phyloP scores from a whole-genome alignment of 2,329 filamentous ascomycete genomes.

The Penicillium sp. region DNA sequence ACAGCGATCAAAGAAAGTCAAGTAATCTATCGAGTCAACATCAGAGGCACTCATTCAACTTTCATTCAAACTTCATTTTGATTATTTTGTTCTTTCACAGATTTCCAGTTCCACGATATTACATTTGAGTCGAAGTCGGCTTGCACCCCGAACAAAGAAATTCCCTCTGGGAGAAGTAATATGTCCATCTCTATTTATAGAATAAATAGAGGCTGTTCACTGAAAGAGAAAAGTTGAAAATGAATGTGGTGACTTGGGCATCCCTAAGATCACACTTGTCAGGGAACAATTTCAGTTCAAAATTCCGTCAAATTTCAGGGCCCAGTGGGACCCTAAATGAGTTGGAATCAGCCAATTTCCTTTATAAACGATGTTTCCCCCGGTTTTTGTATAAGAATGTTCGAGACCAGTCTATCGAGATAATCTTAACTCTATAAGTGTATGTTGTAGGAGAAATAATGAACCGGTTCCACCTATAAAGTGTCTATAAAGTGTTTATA shows the following conservation, averaged over 20 bases:
- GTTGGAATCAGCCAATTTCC: background rate
- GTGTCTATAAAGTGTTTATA: background rate
- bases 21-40: background rate
- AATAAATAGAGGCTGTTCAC: too few relatives aligned
- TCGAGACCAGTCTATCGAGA: background rate
- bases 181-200: background rate
- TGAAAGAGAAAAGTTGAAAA: background rate
- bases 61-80: background rate
- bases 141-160: background rate
- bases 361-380: background rate
- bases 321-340: background rate
- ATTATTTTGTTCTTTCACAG: background rate
- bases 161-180: background rate
- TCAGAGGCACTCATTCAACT: background rate
- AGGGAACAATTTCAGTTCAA: background rate
- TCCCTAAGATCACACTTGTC: background rate
- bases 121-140: background rate
- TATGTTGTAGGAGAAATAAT: background rate
- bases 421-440: background rate
- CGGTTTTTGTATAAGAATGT: background rate
- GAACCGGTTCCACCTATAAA: background rate
- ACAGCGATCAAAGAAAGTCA: background rate
- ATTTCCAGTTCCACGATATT: background rate
- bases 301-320: background rate
- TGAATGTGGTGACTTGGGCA: background rate